These are phyloP conservation scores for Apiotrichum veenhuisii DNA, from an alignment of 1,284 basidiomycete species.

Conservation along the genomic window DNA sequence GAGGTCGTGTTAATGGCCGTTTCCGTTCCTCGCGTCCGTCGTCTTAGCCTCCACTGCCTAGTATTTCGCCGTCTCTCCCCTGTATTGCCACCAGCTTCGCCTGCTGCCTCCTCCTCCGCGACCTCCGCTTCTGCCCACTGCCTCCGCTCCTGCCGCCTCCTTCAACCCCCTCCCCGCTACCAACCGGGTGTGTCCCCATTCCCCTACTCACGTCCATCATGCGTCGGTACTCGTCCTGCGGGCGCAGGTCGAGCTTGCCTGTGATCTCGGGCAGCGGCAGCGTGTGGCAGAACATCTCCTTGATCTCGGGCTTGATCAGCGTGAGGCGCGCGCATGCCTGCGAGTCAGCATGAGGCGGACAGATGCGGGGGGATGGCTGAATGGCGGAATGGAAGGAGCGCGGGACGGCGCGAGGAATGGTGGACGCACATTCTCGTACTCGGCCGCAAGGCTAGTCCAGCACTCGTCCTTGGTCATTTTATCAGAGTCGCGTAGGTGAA, in stretches of 20 bases:
- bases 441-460: background rate
- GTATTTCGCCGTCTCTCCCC: background rate
- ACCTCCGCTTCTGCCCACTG: background rate
- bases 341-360: too few species aligned
- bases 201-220: background rate
- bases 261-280: background rate
- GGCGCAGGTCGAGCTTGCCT: background rate
- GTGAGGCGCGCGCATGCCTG: background rate
- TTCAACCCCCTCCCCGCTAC: background rate
- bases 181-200: too few species aligned
- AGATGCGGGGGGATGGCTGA: too few species aligned
- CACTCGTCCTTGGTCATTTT: background rate
- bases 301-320: constrained; percentile 5
- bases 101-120: background rate
- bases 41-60: too few species aligned
- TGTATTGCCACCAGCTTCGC: background rate
- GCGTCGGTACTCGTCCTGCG: background rate
- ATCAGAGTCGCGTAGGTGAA: too few species aligned
- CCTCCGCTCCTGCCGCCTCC: background rate
- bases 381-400: too few species aligned
- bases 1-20: too few species aligned
- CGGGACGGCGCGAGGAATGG: too few species aligned
- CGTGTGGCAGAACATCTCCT: background rate
- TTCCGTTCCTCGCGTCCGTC: too few species aligned
- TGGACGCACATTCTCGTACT: background rate